Evolutionary conservation across 2,329 filamentous ascomycete genomes (phyloP), one percentile per base, ranked within the genome.

Genomic region (Aspergillus pseudoviridinutans): DNA sequence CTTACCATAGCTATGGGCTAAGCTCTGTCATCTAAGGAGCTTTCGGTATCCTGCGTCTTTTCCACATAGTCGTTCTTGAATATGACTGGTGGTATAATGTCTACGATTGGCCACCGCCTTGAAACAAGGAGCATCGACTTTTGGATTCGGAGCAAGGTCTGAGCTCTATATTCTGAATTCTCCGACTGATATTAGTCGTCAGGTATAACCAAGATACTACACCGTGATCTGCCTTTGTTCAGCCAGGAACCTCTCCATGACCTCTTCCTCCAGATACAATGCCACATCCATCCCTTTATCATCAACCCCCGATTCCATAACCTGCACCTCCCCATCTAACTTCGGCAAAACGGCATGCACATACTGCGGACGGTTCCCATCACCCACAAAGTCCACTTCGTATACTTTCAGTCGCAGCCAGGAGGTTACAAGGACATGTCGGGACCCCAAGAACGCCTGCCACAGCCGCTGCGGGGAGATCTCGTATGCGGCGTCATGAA

Each of bases 391-490:
- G 12, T 78, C 72, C 12, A 80, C 71, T 41, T 79, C 25, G 72
- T 69, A 63, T 24, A 66, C 32, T 12, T 54, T 29, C 20, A 62
- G 27, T 35, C 62, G 53, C 4, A 61, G 47, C 80, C 79, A 82
- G 0, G 74, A 77, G 4, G 79, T 81, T 3, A 77, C 74, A 3
- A 81, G 59, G 0, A 74, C 61, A 64, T 81, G 79, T 24, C 69
- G 65, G 0, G 61, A 56, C 0, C 79, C 80, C 6, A 80, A 55
- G 54, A 81, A 82, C 0, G 63, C 75, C 58, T 78, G 74, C 80
- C 79, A 82, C 17, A 82, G 59, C 5, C 80, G 70, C 65, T 82
- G 79, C 0, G 80, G 79, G 10, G 72, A 73, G 10, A 71, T 60
- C 61, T 82, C 79, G 55, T 75, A 68, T 2, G 76, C 76, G 9